Evolutionary conservation across 257 asterid species (phyloP), one percentile per base, ranked within the genome.

Genomic region (Lithospermum erythrorhizon): DNA sequence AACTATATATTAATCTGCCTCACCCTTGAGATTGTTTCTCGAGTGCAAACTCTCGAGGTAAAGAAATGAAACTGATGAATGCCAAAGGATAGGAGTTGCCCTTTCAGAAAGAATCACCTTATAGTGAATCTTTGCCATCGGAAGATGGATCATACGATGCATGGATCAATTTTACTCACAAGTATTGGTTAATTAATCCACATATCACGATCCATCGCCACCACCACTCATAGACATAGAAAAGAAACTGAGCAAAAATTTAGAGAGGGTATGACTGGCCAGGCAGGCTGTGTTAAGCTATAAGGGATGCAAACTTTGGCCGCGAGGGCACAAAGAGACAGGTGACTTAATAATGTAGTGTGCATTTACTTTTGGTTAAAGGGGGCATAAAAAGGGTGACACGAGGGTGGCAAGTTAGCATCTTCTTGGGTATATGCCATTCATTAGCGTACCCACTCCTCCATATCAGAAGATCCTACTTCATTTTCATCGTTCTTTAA

Each of bases 31-130:
- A 73, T 73, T 62, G 22, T 21, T 57, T 57, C 64, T 48, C 24
- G 45, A 17, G 57, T 35, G 45, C 45, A 8, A 60, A 57, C 68
- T 35, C 32, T 35, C 32, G 55, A 48, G 45, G 14, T 6, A 35
- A 35, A 35, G 45, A 10, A 35, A 8, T 17, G 6, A 20, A 57
- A 60, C 64, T 41, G 55, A 59, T 51, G 55, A 78, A 35, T 35
- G 95, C 90, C 95, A 83, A 86, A 87, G 95, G 87, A 87, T 83
- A 65, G 81, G 82, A 83, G 94, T 87, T 87, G 95, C 93, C 95
- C 95, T 83, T 65, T 61, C 25, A 55, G 59, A 71, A 45, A 68
- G 35, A 27, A 61, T 55, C 82, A 70, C 76, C 75, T 62, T 22
- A 57, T 55, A 63, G 69, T 68, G 67, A 65, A 55, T 66, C 55